phyloP scores from a whole-genome alignment of 768 basidiomycete species.

The Suillus variegatus region DNA sequence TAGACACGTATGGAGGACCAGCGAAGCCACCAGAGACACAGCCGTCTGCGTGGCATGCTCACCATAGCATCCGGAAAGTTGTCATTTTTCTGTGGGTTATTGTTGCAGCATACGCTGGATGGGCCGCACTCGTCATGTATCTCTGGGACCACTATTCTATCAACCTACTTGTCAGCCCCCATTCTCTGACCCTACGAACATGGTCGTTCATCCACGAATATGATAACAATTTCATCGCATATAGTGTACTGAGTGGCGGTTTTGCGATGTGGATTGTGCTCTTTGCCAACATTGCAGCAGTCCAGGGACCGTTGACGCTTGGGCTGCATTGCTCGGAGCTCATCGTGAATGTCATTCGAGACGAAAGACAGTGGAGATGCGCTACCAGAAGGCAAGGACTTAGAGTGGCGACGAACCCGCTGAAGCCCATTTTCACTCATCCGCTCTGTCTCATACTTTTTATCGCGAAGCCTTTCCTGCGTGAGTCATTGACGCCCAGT shows the following conservation, averaged over 20 bases:
- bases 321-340: constrained; percentile 30
- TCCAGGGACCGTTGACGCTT: constrained; percentile 31
- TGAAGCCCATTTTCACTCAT: constrained; percentile 23
- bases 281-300: constrained; percentile 26
- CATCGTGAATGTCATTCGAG: constrained; percentile 29
- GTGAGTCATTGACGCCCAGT: constrained; percentile 17
- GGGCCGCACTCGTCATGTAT: constrained; percentile 25
- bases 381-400: constrained; percentile 20
- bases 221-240: constrained; percentile 12
- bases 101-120: constrained; percentile 19
- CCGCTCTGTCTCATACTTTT: constrained; percentile 19
- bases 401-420: constrained; percentile 19
- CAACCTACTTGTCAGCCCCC: too few species aligned
- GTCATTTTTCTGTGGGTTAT: constrained; percentile 24
- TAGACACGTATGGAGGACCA: not conserved
- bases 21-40: not conserved
- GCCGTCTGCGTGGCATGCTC: not conserved
- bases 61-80: constrained; percentile 5
- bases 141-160: too few species aligned
- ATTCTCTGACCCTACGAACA: not conserved
- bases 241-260: not conserved
- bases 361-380: constrained; percentile 29
- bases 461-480: constrained; percentile 24
- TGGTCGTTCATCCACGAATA: constrained; percentile 26
- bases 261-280: constrained; percentile 20